These are phyloP conservation scores for Erysiphe pulchra DNA, from an alignment of 2,329 filamentous ascomycete genomes.

Conservation along the genomic window DNA sequence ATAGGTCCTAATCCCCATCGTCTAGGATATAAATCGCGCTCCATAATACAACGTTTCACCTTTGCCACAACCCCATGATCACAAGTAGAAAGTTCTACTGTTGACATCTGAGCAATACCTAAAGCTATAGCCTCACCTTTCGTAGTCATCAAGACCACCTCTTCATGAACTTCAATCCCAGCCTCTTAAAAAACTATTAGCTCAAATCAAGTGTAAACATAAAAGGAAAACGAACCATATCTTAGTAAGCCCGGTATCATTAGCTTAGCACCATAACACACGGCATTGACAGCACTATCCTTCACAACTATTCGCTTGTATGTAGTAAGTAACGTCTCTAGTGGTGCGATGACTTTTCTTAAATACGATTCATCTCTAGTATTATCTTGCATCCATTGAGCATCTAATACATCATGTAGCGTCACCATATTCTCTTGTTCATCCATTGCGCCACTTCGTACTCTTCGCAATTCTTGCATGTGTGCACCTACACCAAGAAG, in stretches of 20 bases:
- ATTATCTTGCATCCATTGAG: slow-evolving; percentile 91
- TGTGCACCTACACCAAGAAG: slow-evolving; percentile 65
- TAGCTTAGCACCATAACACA: slow-evolving; percentile 95
- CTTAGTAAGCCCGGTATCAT: slow-evolving; percentile 92
- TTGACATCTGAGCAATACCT: slow-evolving; percentile 93
- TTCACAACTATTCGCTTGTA: slow-evolving; percentile 98
- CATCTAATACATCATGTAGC: slow-evolving; percentile 83
- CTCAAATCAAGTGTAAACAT: slow-evolving; percentile 3
- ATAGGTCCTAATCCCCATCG: slow-evolving; percentile 90
- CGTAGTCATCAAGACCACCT: slow-evolving; percentile 94
- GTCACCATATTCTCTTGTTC: slow-evolving; percentile 77
- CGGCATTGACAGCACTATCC: slow-evolving; percentile 85
- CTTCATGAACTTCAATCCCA: slow-evolving; percentile 81
- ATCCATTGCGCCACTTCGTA: slow-evolving; percentile 83
- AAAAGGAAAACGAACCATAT: slow-evolving; percentile 35
- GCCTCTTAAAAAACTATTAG: slow-evolving; percentile 30
- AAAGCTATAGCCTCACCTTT: slow-evolving; percentile 97
- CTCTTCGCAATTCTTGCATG: slow-evolving; percentile 94
- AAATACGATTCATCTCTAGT: slow-evolving; percentile 84
- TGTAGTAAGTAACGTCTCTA: slow-evolving; percentile 72
- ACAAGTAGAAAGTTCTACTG: slow-evolving; percentile 86
- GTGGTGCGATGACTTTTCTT: slow-evolving; percentile 68
- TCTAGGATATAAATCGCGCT: slow-evolving; percentile 89
- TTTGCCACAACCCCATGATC: slow-evolving; percentile 96
- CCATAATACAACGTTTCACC: slow-evolving; percentile 99